A percentile compares a stretch with the other conserved stretches of the same genome.
Evolutionary conservation across 768 basidiomycete genomes (phyloP).

Genomic region (Auriscalpium vulgare): DNA sequence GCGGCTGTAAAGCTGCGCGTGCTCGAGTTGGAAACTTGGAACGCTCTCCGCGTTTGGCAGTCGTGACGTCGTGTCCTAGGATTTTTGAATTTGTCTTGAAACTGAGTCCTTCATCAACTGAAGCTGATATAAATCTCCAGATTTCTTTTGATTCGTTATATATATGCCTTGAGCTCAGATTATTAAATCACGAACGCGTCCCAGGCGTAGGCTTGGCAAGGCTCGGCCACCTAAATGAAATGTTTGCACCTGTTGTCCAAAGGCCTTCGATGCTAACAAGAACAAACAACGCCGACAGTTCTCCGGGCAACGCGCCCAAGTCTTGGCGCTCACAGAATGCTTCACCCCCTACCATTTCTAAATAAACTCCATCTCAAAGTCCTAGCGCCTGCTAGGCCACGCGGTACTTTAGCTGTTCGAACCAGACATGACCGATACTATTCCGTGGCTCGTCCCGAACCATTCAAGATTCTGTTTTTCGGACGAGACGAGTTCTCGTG

Average conservation of each 20-base stretch:
- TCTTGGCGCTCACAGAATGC: not conserved
- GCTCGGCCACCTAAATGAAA: too few relatives aligned
- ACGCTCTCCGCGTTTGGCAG: not conserved
- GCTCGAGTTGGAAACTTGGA: not conserved
- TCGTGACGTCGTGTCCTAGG: too few relatives aligned
- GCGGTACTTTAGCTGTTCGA: not conserved
- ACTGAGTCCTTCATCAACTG: not conserved
- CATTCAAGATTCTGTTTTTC: conserved; percentile 76
- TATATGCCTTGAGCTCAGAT: not conserved
- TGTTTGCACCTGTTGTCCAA: not conserved
- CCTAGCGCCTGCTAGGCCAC: not conserved
- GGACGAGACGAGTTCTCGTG: conserved; percentile 89
- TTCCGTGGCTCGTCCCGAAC: conserved; percentile 11
- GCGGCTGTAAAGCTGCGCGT: not conserved
- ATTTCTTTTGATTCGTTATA: too few relatives aligned
- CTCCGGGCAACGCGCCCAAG: not conserved
- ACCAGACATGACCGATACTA: too few relatives aligned
- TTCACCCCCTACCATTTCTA: not conserved
- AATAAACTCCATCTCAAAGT: not conserved
- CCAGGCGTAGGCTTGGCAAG: too few relatives aligned
- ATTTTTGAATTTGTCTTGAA: not conserved
- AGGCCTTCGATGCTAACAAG: not conserved
- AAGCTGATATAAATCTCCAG: not conserved
- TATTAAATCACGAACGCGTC: too few relatives aligned
- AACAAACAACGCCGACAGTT: conserved; percentile 2